phyloP scores from a whole-genome alignment of 208 protist genomes.

The Crithidia acanthocephali region DNA sequence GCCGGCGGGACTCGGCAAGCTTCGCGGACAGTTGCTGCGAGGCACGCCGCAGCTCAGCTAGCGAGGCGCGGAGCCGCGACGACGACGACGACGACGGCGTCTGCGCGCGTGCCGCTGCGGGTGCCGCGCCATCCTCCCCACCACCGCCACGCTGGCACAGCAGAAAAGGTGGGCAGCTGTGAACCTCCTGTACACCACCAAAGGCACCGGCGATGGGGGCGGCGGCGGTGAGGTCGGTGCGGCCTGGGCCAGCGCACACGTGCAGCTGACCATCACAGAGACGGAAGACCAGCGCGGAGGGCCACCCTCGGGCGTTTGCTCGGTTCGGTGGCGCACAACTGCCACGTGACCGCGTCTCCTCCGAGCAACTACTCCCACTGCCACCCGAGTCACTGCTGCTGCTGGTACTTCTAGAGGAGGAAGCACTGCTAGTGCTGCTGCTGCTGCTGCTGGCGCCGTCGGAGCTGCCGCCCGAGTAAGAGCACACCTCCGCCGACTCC shows the following conservation, averaged over 20 bases:
- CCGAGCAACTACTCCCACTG: background rate
- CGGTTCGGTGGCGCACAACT: background rate
- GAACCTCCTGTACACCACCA: constrained; percentile 5
- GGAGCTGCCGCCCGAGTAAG: constrained; percentile 8
- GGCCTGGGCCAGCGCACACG: constrained; percentile 8
- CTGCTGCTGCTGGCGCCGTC: background rate
- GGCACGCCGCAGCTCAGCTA: constrained; percentile 5
- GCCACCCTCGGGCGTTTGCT: too few species aligned
- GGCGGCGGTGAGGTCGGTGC: constrained; percentile 8
- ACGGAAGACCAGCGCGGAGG: constrained; percentile 17
- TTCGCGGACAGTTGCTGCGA: constrained; percentile 18
- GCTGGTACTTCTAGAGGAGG: background rate
- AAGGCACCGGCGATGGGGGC: background rate
- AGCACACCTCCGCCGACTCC: constrained; percentile 19
- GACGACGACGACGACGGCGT: background rate
- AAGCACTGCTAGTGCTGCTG: background rate
- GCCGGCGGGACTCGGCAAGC: background rate
- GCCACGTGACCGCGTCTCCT: background rate
- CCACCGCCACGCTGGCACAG: constrained; percentile 6
- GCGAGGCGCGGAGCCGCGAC: constrained; percentile 5
- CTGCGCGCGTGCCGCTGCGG: background rate
- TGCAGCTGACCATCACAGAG: constrained; percentile 16
- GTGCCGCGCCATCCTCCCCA: background rate
- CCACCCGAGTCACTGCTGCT: background rate
- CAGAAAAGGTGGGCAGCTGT: constrained; percentile 22